Evolutionary conservation across 1,139 yeast species (phyloP), one percentile per base, ranked within the genome.

Genomic region (Ogataea hybrid): DNA sequence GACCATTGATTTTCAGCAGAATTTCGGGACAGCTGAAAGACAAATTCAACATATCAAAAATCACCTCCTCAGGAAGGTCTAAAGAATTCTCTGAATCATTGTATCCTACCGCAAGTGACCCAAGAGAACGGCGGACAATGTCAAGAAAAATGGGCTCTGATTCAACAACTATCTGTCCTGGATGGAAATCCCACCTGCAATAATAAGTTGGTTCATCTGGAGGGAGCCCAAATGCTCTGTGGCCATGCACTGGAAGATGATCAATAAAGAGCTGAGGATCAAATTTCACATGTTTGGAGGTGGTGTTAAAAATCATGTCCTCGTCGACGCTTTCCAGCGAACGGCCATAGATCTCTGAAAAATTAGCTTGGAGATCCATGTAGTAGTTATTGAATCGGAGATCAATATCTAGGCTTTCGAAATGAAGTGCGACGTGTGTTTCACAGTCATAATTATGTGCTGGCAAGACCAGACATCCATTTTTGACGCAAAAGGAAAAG

Each of bases 191-290:
- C 97, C 97, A 92, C 49, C 86, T 83, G 58, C 96, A 88, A 51
- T 77, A 80, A 58, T 87, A 92, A 0, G 97, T 87, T 1, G 92
- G 86, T 58, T 87, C 95, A 2, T 73, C 70, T 0, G 97, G 97
- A 0, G 96, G 96, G 1, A 88, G 62, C 0, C 98, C 97, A 69
- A 89, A 88, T 81, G 89, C 79, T 57, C 97, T 73, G 59, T 90
- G 96, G 1, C 96, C 92, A 62, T 85, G 95, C 12, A 86, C 71
- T 5, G 73, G 58, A 18, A 89, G 58, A 0, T 89, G 88, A 53
- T 81, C 85, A 37, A 86, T 72, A 10, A 67, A 62, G n/a, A 86
- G 52, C 27, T 78, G 77, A 3, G 77, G 70, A 3, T 54, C 51
- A 32, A 54, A 54, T 2, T 35, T 31, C 4, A 44, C 43, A 7